phyloP scores from a whole-genome alignment of 2,329 filamentous ascomycete genomes.

The Ophiosphaerella korrae region DNA sequence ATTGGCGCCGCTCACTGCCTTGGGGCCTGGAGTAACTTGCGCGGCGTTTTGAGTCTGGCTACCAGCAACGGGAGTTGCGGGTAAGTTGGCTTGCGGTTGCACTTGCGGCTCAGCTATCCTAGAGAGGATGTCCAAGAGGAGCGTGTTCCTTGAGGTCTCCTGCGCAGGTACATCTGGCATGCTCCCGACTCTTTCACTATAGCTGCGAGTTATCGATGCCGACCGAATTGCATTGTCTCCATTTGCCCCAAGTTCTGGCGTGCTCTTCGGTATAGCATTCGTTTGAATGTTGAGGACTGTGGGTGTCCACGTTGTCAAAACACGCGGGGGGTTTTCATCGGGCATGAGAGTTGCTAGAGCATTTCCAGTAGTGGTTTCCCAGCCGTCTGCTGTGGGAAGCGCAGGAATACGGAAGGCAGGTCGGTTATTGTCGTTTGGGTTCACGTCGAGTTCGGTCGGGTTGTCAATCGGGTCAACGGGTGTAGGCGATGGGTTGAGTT shows the following conservation, averaged over 20 bases:
- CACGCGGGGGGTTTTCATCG: slow-evolving; percentile 5
- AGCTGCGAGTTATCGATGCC: background rate
- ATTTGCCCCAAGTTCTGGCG: background rate
- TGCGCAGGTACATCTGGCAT: background rate
- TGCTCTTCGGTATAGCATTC: slow-evolving; percentile 3
- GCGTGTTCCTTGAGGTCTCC: slow-evolving; percentile 10
- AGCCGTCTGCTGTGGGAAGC: slow-evolving; percentile 19
- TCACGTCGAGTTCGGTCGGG: no score
- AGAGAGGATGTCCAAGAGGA: slow-evolving; percentile 25
- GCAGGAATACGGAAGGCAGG: background rate
- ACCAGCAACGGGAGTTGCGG: background rate
- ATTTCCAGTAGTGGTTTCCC: slow-evolving; percentile 8
- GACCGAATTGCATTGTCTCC: background rate
- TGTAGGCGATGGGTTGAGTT: slow-evolving; percentile 2
- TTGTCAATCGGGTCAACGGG: no score
- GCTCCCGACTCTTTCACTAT: background rate
- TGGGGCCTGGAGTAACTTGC: slow-evolving; percentile 1
- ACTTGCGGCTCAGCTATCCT: slow-evolving; percentile 14
- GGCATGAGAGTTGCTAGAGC: slow-evolving; percentile 1
- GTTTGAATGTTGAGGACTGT: slow-evolving; percentile 23
- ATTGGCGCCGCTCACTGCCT: slow-evolving; percentile 1
- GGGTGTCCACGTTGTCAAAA: slow-evolving; percentile 21
- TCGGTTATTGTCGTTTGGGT: no score
- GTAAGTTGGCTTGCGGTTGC: slow-evolving; percentile 8
- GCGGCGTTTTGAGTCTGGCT: background rate